Evolutionary conservation across 179 eudicot species (phyloP).

Genomic region (Sideroxylon spinosum): DNA sequence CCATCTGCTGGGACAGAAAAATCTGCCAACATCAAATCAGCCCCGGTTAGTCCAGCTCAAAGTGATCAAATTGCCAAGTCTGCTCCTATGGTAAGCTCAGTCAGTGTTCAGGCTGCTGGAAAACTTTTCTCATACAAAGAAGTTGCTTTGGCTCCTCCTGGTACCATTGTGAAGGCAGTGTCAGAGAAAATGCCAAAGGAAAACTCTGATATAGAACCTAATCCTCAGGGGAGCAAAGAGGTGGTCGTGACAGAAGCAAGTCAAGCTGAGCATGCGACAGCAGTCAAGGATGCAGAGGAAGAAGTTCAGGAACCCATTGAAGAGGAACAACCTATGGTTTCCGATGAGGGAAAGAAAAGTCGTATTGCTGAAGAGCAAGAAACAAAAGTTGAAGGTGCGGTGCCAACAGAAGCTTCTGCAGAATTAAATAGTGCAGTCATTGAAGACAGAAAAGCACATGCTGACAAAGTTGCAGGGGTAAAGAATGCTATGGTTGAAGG

Average conservation of each 20-base stretch:
- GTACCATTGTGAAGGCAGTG: conserved; percentile 77
- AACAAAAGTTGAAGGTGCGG: conserved; percentile 19
- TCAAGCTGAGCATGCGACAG: conserved; percentile 25
- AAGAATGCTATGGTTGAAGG: conserved; percentile 16
- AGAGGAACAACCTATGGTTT: conserved; percentile 19
- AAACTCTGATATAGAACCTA: conserved; percentile 25
- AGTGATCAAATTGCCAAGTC: conserved; percentile 45
- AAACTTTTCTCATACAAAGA: conserved; percentile 92
- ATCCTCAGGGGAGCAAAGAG: conserved; percentile 20
- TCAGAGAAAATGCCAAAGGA: conserved; percentile 56
- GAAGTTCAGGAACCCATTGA: conserved; percentile 27
- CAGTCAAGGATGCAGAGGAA: conserved; percentile 18
- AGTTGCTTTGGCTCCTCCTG: conserved; percentile 94
- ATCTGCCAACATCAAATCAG: conserved; percentile 42
- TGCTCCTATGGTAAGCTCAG: conserved; percentile 39
- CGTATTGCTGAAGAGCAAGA: conserved; percentile 23
- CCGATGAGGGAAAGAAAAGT: conserved; percentile 33
- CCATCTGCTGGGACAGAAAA: conserved; percentile 42
- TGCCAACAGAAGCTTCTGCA: conserved; percentile 16
- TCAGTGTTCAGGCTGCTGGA: conserved; percentile 48
- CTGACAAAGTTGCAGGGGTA: conserved; percentile 17
- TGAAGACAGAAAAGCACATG: conserved; percentile 14
- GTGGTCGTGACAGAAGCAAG: conserved; percentile 24
- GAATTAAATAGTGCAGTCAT: conserved; percentile 14
- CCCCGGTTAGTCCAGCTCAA: conserved; percentile 61